Conservation (phyloP, 768 basidiomycete species). For the Suillus paluster region DNA sequence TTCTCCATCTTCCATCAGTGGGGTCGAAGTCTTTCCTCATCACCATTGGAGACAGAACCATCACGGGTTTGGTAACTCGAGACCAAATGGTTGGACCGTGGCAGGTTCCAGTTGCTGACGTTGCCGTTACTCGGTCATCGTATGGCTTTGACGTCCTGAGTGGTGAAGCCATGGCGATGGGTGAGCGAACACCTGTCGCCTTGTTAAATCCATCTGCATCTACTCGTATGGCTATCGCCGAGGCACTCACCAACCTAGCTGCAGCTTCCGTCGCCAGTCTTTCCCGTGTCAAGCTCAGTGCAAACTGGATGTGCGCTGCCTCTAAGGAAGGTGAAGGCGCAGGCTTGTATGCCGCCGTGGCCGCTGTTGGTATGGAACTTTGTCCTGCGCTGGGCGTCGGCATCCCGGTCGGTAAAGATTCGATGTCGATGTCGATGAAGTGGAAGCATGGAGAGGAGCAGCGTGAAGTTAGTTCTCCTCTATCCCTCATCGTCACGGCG, state of each 20-base stretch:
- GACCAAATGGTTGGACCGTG: constrained; percentile 99
- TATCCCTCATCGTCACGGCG: constrained; percentile 94
- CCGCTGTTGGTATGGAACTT: constrained; percentile 90
- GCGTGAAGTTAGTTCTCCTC: constrained; percentile 86
- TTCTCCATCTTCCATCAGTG: constrained; percentile 90
- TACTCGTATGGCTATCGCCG: constrained; percentile 94
- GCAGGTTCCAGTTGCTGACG: constrained; percentile 98
- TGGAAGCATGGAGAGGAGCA: constrained; percentile 70
- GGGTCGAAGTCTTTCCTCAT: constrained; percentile 97
- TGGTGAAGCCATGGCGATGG: constrained; percentile 99
- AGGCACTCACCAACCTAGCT: constrained; percentile 89
- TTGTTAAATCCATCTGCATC: constrained; percentile 87
- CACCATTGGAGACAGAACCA: constrained; percentile 94
- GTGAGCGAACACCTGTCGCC: constrained; percentile 93
- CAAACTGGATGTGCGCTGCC: constrained; percentile 99
- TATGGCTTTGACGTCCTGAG: constrained; percentile 86
- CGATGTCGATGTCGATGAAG: constrained; percentile 99
- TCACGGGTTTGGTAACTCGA: constrained; percentile 92
- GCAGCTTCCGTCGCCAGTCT: constrained; percentile 78
- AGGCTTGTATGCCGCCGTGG: constrained; percentile 86
- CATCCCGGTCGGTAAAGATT: constrained; percentile 99
- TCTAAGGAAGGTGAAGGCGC: constrained; percentile 88
- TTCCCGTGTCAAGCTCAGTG: constrained; percentile 87
- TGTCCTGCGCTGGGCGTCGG: constrained; percentile 93
- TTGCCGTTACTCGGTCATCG: constrained; percentile 92